phyloP scores from a whole-genome alignment of 208 protist species.

The Wallacemonas sp. region DNA sequence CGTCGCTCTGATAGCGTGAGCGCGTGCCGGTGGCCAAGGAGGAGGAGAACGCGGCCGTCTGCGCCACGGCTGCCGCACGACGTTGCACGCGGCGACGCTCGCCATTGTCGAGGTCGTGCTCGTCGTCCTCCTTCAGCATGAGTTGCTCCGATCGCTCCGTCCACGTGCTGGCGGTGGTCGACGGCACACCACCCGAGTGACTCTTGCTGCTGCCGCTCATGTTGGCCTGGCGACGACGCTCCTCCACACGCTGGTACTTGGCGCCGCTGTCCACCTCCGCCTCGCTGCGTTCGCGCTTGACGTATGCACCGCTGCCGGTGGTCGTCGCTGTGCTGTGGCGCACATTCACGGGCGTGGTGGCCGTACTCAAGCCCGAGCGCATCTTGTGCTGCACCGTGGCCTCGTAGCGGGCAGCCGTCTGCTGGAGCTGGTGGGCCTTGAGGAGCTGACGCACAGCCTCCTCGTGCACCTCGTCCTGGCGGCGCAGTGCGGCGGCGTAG shows the following conservation, averaged over 20 bases:
- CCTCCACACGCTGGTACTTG: not conserved
- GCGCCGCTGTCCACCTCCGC: not conserved
- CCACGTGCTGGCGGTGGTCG: not conserved
- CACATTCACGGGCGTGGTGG: slow-evolving; percentile 22
- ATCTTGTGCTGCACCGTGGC: slow-evolving; percentile 20
- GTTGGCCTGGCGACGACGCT: not conserved
- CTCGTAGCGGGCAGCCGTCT: slow-evolving; percentile 43
- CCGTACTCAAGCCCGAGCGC: not conserved
- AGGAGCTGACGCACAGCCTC: slow-evolving; percentile 52
- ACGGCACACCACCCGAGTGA: too few species aligned
- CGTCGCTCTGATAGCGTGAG: slow-evolving; percentile 3
- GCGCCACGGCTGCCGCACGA: not conserved
- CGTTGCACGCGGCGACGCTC: too few species aligned
- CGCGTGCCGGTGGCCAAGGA: not conserved
- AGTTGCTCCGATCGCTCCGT: not conserved
- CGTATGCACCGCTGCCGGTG: not conserved
- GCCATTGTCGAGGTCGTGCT: too few species aligned
- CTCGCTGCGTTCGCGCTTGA: slow-evolving; percentile 39
- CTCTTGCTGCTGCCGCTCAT: slow-evolving; percentile 1
- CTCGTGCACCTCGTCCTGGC: slow-evolving; percentile 56
- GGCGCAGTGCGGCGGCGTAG: slow-evolving; percentile 41
- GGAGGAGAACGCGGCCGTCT: not conserved
- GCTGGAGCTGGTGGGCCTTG: slow-evolving; percentile 45
- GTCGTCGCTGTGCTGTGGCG: not conserved
- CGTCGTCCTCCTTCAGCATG: slow-evolving; percentile 13